Evolutionary conservation across 306 rosid genomes (phyloP), one percentile per base, ranked within the genome.

Genomic region (Medicago arabica): DNA sequence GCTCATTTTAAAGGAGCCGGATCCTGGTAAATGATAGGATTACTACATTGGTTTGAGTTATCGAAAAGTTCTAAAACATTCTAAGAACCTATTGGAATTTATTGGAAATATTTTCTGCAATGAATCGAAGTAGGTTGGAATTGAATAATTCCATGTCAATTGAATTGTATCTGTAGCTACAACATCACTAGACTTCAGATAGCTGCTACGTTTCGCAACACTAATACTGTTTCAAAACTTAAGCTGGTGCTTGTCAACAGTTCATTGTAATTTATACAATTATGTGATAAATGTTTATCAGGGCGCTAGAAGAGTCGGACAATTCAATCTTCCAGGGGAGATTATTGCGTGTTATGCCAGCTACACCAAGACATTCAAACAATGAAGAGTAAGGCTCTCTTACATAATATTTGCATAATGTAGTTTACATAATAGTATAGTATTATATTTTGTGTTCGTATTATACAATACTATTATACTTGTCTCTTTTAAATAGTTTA

Each of bases 241-340:
- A 2, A 19, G 72, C 34, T 41, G 60, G 23, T 60, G 72, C 44
- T 46, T 74, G 25, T 31, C 78, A 64, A 74, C 51, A 9, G 67
- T 28, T 69, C 17, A 16, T 9, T 67, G 70, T 23, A 62, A 38
- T 47, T 78, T 51, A 59, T 15, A 0, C 69, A 53, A 66, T 69
- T 31, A 19, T 75, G 6, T 75, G 53, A 41, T 47, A 36, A 36
- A 79, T 84, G 36, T 28, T 69, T 72, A 46, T 51, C 80, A 87
- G 98, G 89, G 97, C 99, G 8, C 75, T 85, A 19, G 83, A 90
- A 82, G 91, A 86, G 84, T 83, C 89, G 23, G 97, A 92, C 75
- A 80, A 81, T 84, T 85, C 97, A 76, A 86, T 81, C 70, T 95
- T 95, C 77, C 98, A 92, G 86, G 98, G 98, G 78, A 85, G 99